Evolutionary conservation across 352 stramenopile species (phyloP).

Genomic region (Salisapilia sapeloensis): DNA sequence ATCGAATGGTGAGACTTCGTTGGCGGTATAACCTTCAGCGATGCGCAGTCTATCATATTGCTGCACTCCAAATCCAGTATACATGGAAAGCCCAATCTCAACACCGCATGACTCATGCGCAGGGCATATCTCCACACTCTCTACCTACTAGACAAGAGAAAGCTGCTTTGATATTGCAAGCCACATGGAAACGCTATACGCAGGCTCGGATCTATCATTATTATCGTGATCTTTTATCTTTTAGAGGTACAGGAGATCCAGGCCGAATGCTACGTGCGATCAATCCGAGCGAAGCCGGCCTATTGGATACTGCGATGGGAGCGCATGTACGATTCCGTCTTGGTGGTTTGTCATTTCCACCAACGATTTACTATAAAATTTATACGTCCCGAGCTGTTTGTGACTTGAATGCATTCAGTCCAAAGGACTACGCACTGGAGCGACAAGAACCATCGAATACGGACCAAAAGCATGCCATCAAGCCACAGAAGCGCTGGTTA

Average conservation of each 20-base stretch:
- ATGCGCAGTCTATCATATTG: slow-evolving; percentile 72
- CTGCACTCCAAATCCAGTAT: slow-evolving; percentile 69
- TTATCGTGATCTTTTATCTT: slow-evolving; percentile 66
- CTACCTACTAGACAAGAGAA: too few relatives aligned
- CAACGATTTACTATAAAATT: slow-evolving; percentile 92
- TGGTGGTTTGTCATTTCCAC: slow-evolving; percentile 72
- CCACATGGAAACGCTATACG: slow-evolving; percentile 53
- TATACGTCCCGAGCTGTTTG: slow-evolving; percentile 76
- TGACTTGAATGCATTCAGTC: slow-evolving; percentile 81
- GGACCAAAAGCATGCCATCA: slow-evolving; percentile 4
- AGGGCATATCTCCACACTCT: slow-evolving; percentile 13
- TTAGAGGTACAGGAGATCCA: slow-evolving; percentile 60
- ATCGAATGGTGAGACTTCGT: slow-evolving; percentile 23
- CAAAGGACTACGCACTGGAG: slow-evolving; percentile 69
- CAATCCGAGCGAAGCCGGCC: slow-evolving; percentile 57
- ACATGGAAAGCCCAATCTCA: slow-evolving; percentile 40
- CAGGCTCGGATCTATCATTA: slow-evolving; percentile 61
- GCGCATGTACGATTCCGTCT: slow-evolving; percentile 78
- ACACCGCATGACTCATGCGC: slow-evolving; percentile 11
- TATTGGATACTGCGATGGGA: slow-evolving; percentile 71
- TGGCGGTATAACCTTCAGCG: slow-evolving; percentile 27
- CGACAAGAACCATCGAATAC: slow-evolving; percentile 13
- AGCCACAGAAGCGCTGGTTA: slow-evolving; percentile 19
- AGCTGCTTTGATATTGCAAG: slow-evolving; percentile 35
- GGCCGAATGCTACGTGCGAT: slow-evolving; percentile 66